Evolutionary conservation across 352 stramenopile species (phyloP), one percentile per base, ranked within the genome.

Genomic region (Phytopythium sindhum): DNA sequence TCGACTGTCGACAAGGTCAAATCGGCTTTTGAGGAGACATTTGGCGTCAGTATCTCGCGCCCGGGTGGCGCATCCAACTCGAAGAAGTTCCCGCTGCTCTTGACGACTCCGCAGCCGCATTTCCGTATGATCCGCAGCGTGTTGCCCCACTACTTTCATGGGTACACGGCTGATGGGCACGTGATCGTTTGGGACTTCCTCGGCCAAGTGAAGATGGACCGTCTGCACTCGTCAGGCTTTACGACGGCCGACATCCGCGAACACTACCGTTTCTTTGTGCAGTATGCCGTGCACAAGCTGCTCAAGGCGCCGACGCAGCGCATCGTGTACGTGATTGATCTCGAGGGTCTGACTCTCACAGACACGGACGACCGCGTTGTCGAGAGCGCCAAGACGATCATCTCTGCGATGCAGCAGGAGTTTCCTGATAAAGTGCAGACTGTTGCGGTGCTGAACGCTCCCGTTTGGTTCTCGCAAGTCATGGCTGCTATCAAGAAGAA

Each of bases 381-480:
- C 5, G 85, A 90, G 44, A 75, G 77, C 37, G 80, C 74, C 14
- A 77, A 68, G 31, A 60, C 72, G 5, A 71, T 93, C 8, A 72
- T 91, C n/a, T 75, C 73, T 17, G 77, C 75, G 15, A 23, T 93
- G 11, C 81, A 91, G 56, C 74, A 75, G 9, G 75, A 85, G 23
- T 80, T 93, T 29, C 85, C 85, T 0, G 83, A 91, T 45, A 81
- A 77, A 33, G 60, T 93, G 14, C 69, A 86, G 33, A 61, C 81
- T 1, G 53, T 93, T 0, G 78, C 78, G 1, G 81, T 93, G 39
- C 67, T 91, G 12, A 91, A 93, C 29, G 68, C 82, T 0, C 85
- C 85, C 0, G 80, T 91, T 35, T 93, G 85, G 85, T 93, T 93
- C 61, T 91, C 85, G 12, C 83, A 93, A 60, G 83, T 91, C 14